A percentile compares a stretch with the other conserved stretches of the same genome.
Conservation (phyloP, 164 flowering plant species). For the Nymphaea thermarum region DNA sequence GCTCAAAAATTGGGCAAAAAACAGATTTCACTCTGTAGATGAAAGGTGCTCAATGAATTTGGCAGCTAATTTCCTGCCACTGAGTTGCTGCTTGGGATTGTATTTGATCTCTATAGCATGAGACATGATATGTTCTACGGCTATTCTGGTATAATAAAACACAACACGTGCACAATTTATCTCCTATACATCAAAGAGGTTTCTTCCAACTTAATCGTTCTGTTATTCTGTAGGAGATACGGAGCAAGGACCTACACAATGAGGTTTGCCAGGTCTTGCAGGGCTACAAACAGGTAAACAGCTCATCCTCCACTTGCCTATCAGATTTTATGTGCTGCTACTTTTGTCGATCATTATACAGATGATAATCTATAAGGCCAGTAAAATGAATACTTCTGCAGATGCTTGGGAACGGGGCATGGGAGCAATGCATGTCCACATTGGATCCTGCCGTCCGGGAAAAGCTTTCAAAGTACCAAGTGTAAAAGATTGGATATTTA, state of each 20-base stretch:
- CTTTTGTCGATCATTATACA: background rate
- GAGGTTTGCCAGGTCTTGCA: conserved; percentile 88
- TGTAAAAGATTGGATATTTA: conserved; percentile 14
- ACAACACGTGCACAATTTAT: too few relatives aligned
- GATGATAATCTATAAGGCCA: background rate
- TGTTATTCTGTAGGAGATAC: conserved; percentile 58
- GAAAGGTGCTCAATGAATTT: too few relatives aligned
- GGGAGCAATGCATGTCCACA: conserved; percentile 93
- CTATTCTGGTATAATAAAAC: too few relatives aligned
- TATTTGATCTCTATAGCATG: too few relatives aligned
- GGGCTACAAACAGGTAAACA: conserved; percentile 86
- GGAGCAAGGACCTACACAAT: conserved; percentile 79
- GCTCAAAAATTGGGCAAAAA: too few relatives aligned
- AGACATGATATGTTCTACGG: too few relatives aligned
- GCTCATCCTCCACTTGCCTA: background rate
- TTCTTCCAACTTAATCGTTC: background rate
- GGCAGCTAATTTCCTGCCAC: too few relatives aligned
- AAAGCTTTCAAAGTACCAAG: conserved; percentile 56
- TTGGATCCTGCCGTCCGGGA: conserved; percentile 82
- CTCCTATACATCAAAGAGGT: background rate
- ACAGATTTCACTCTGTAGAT: too few relatives aligned
- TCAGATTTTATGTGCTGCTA: background rate
- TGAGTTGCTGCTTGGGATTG: too few relatives aligned
- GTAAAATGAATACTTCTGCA: conserved; percentile 11
- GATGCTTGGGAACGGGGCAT: conserved; percentile 82